Base-by-base conservation (phyloP, 495 filamentous ascomycete genomes). In the Podospora pseudocomata region DNA sequence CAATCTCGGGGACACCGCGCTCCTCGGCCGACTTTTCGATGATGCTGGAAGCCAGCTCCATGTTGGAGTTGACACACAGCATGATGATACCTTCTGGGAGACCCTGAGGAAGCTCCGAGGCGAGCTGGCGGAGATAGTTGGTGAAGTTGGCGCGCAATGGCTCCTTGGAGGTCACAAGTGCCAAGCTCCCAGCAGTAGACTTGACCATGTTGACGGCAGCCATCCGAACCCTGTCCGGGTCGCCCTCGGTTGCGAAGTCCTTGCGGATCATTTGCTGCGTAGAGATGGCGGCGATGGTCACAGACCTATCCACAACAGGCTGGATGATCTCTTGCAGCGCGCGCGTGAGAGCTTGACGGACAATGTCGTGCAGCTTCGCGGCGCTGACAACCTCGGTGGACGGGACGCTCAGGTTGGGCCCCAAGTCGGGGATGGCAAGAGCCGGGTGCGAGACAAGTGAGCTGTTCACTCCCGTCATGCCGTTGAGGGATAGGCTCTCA, bases 11-110 rank as follows among this genome's bases (percentile, higher is more conserved):
- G 39, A 97, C 82, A 15, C 94, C 93, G 65, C 93, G 92, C 71
- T 95, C 91, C 76, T 97, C 94, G 11, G 95, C 96, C 44, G 93
- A 93, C 73, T 93, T 91, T 77, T 98, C 95, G 30, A 99, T 93
- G 67, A 96, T 89, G 63, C 86, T 89, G 74, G 95, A 98, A 57
- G 95, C 93, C 61, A 91, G 86, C 70, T 99, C 95, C 32, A 98
- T 84, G 77, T 99, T 99, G 66, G 97, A 95, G 75, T 98, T 98
- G 68, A 98, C 94, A 76, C 96, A 97, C 91, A 98, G 96, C 67
- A 97, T 84, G 65, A 98, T 94, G 27, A 87, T 87, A 20, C 93
- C 93, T 75, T 99, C 96, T 2, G 93, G 91, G 26, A 93, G 81
- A 68, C 91, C 90, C 28, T 88, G 88, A 13, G 82, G 81, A 4